phyloP scores from a whole-genome alignment of 495 filamentous ascomycete genomes.

The Chlorociboria aeruginascens region DNA sequence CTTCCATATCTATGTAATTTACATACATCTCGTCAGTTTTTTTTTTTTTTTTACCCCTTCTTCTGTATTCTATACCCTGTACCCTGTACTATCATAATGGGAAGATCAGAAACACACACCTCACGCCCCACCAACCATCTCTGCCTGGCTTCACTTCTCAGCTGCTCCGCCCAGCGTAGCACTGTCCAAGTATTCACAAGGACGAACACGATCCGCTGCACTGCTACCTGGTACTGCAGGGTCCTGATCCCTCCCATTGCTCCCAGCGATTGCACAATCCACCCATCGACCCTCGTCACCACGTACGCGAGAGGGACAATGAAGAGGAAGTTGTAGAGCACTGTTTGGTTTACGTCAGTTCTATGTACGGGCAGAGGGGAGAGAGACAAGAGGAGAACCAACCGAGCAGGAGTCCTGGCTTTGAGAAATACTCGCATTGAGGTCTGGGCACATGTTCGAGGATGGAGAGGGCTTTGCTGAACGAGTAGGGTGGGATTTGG shows the following conservation, averaged over 20 bases:
- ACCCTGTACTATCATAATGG: no score
- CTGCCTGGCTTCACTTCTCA: background rate
- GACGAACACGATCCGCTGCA: background rate
- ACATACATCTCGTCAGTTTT: background rate
- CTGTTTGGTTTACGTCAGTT: background rate
- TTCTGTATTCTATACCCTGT: no score
- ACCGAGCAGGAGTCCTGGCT: conserved; percentile 2
- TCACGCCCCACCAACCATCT: background rate
- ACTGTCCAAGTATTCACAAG: background rate
- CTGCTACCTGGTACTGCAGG: background rate
- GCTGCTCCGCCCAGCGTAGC: background rate
- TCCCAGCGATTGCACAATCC: background rate
- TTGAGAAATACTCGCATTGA: background rate
- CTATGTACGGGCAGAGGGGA: no score
- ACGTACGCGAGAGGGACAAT: conserved; percentile 1
- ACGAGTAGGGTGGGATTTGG: no score
- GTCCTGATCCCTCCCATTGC: conserved; percentile 3
- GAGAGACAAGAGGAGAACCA: background rate
- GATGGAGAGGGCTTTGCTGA: no score
- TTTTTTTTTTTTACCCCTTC: no score
- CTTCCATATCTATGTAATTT: background rate
- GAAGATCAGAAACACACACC: background rate
- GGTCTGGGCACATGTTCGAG: background rate
- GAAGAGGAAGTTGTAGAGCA: background rate
- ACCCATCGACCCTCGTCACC: background rate